These are phyloP conservation scores for Fusarium anthophilum DNA, from an alignment of 2,329 filamentous ascomycete species.

Conservation along the genomic window DNA sequence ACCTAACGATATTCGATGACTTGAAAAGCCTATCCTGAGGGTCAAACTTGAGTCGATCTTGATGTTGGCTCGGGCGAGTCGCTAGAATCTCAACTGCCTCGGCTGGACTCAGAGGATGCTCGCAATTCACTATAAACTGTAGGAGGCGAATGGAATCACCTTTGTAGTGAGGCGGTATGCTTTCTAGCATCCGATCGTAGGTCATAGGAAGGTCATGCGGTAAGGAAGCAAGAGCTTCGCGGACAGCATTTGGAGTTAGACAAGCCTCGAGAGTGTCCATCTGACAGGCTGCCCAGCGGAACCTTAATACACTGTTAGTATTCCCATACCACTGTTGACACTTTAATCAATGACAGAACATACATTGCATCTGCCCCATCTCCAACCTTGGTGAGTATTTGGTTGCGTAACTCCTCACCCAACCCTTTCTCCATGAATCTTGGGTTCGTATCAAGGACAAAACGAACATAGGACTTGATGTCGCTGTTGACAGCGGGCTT, in stretches of 20 bases:
- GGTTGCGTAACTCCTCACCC: background rate
- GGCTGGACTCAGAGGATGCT: constrained; percentile 18
- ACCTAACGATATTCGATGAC: fast-evolving
- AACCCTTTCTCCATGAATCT: fast-evolving
- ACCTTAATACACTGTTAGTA: background rate
- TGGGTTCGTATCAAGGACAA: fast-evolving
- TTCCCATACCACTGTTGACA: too few species aligned
- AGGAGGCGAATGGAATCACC: constrained; percentile 30
- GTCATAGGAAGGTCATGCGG: fast-evolving
- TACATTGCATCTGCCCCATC: constrained; percentile 44
- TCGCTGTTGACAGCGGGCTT: fast-evolving
- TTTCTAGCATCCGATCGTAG: background rate
- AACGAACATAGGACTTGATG: background rate
- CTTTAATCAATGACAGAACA: too few species aligned
- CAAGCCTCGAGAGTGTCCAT: background rate
- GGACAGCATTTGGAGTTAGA: background rate
- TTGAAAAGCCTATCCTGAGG: background rate
- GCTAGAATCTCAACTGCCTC: constrained; percentile 40
- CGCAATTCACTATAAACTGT: constrained; percentile 34
- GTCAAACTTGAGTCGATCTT: background rate
- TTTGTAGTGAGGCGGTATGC: constrained; percentile 39
- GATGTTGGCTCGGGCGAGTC: background rate
- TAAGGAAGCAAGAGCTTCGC: fast-evolving
- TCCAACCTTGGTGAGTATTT: background rate
- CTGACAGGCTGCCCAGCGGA: background rate